phyloP scores from a whole-genome alignment of 2,329 filamentous ascomycete genomes.

The Domatiomyces globalis region DNA sequence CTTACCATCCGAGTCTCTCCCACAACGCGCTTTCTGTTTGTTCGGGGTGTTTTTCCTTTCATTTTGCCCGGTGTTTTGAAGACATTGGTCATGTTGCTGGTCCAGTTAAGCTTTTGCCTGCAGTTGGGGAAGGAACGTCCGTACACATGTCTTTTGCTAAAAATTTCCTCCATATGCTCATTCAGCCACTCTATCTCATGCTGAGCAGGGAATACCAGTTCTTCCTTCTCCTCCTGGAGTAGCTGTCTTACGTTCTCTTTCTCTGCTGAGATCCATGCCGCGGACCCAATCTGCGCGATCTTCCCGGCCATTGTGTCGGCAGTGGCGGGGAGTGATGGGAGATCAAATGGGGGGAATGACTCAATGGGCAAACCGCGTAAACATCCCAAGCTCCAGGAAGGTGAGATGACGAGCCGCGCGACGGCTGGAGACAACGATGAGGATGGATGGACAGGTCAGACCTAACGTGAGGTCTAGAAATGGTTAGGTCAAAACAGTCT shows the following conservation, averaged over 20 bases:
- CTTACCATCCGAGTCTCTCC: conserved; percentile 33
- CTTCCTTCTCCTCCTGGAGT: conserved; percentile 69
- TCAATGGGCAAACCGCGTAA: background rate
- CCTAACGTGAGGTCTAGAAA: background rate
- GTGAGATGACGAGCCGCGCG: background rate
- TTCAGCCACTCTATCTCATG: conserved; percentile 98
- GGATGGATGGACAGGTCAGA: background rate
- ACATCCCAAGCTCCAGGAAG: background rate
- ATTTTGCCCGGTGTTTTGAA: conserved; percentile 56
- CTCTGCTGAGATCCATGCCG: conserved; percentile 75
- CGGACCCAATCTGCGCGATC: conserved; percentile 41
- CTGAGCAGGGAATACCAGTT: conserved; percentile 79
- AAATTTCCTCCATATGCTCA: conserved; percentile 93
- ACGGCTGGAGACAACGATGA: background rate
- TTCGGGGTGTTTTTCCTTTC: conserved; percentile 35
- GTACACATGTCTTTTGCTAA: conserved; percentile 74
- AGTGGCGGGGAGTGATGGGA: background rate
- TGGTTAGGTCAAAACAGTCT: conserved; percentile 1
- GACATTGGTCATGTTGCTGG: conserved; percentile 78
- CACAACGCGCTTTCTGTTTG: conserved; percentile 29
- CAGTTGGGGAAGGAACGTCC: conserved; percentile 24
- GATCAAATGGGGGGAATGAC: background rate
- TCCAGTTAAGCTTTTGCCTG: conserved; percentile 2
- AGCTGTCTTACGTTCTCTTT: conserved; percentile 63
- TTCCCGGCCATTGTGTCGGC: background rate